Evolutionary conservation across 208 protist genomes (phyloP).

Genomic region (Polymyxa betae): DNA sequence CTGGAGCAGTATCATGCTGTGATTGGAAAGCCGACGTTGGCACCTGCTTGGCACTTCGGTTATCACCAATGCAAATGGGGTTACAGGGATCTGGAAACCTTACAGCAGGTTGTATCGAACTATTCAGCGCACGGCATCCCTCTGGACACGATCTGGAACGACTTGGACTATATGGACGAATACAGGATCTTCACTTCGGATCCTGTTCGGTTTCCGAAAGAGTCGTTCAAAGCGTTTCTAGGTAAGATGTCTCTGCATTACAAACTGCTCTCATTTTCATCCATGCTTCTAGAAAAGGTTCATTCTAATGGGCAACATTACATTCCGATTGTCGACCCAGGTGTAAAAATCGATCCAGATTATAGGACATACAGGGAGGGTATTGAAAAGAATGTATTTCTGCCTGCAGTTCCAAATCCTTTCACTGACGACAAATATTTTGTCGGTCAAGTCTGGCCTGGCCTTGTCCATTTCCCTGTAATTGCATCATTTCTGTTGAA

Average conservation of each 20-base stretch:
- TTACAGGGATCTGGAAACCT: slow-evolving; percentile 68
- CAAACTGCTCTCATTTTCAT: no score
- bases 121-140: slow-evolving; percentile 75
- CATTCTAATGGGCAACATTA: slow-evolving; percentile 48
- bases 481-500: no score
- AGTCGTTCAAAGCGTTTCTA: slow-evolving; percentile 66
- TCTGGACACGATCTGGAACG: slow-evolving; percentile 79
- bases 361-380: neutral
- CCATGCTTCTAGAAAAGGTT: slow-evolving; percentile 62
- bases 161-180: slow-evolving; percentile 83
- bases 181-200: slow-evolving; percentile 79
- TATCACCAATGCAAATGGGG: slow-evolving; percentile 80
- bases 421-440: neutral
- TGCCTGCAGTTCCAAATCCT: slow-evolving; percentile 60
- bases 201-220: slow-evolving; percentile 66
- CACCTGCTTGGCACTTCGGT: slow-evolving; percentile 75
- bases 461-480: slow-evolving; percentile 63
- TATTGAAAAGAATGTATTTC: neutral
- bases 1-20: slow-evolving; percentile 72
- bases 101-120: slow-evolving; percentile 67
- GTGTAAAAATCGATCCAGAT: slow-evolving; percentile 25
- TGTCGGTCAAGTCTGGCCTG: slow-evolving; percentile 68
- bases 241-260: slow-evolving; percentile 67
- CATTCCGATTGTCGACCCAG: slow-evolving; percentile 73
- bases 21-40: slow-evolving; percentile 75